These are phyloP conservation scores for Aureobasidium lini DNA, from an alignment of 2,329 filamentous ascomycete genomes.

Conservation along the genomic window DNA sequence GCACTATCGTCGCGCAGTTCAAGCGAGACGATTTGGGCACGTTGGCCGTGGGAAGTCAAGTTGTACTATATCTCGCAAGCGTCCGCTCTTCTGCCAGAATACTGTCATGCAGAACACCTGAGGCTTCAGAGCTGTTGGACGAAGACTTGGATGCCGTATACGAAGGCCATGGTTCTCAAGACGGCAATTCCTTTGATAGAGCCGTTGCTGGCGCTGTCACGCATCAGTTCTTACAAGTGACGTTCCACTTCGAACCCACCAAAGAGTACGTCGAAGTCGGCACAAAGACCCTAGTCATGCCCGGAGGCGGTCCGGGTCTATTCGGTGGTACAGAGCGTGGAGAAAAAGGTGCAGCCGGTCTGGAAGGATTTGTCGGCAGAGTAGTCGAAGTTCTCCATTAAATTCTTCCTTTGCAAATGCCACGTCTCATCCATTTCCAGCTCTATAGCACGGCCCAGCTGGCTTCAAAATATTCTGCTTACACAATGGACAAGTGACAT, in stretches of 20 bases:
- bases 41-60: constrained; percentile 59
- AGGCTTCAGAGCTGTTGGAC: constrained; percentile 30
- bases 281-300: constrained; percentile 62
- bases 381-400: constrained; percentile 33
- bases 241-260: constrained; percentile 60
- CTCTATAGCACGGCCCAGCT: not conserved
- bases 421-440: not conserved
- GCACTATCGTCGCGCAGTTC: constrained; percentile 58
- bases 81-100: constrained; percentile 76
- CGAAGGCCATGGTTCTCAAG: constrained; percentile 20
- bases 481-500: constrained; percentile 8
- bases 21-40: constrained; percentile 53
- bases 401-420: not conserved
- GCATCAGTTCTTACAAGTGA: constrained; percentile 42
- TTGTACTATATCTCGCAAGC: constrained; percentile 82
- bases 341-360: constrained; percentile 45
- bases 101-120: constrained; percentile 34
- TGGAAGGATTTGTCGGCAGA: constrained; percentile 66
- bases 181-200: constrained; percentile 17
- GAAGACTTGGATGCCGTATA: constrained; percentile 32
- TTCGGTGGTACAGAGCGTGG: constrained; percentile 48
- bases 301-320: constrained; percentile 57
- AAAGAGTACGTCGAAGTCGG: constrained; percentile 69
- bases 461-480: not conserved
- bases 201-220: constrained; percentile 21